phyloP scores from a whole-genome alignment of 805 yeast species.

The Candida tallmaniae region DNA sequence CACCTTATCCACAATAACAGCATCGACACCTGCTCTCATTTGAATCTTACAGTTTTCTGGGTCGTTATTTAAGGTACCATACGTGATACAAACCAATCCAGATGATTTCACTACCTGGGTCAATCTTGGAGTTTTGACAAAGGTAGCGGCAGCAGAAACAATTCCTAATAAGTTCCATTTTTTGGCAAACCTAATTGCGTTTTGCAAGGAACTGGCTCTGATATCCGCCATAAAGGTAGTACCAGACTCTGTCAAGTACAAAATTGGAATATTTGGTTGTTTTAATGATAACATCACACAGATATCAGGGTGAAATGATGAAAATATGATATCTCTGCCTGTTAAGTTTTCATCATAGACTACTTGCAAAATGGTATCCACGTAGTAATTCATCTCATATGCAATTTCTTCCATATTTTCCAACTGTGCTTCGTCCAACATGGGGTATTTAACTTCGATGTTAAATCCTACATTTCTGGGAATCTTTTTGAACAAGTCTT shows the following conservation, averaged over 20 bases:
- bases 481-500: constrained; percentile 74
- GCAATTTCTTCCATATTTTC: constrained; percentile 86
- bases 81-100: constrained; percentile 90
- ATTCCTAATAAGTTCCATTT: constrained; percentile 90
- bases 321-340: constrained; percentile 83
- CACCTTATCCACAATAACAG: constrained; percentile 95
- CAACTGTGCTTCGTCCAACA: constrained; percentile 86
- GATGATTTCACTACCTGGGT: constrained; percentile 87
- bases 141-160: constrained; percentile 82
- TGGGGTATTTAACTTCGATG: constrained; percentile 91
- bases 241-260: constrained; percentile 87
- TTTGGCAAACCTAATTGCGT: constrained; percentile 84
- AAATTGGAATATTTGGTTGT: constrained; percentile 89
- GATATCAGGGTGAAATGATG: constrained; percentile 92
- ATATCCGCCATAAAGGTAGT: constrained; percentile 83
- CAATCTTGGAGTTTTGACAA: constrained; percentile 84
- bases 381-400: constrained; percentile 79
- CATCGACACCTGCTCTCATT: constrained; percentile 94
- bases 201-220: constrained; percentile 82
- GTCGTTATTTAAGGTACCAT: constrained; percentile 78
- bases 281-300: constrained; percentile 82
- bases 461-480: constrained; percentile 88
- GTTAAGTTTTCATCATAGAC: constrained; percentile 71
- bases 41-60: constrained; percentile 82
- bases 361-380: constrained; percentile 75